Evolutionary conservation across 441 rosid genomes (phyloP).

Genomic region (Erodium texanum): DNA sequence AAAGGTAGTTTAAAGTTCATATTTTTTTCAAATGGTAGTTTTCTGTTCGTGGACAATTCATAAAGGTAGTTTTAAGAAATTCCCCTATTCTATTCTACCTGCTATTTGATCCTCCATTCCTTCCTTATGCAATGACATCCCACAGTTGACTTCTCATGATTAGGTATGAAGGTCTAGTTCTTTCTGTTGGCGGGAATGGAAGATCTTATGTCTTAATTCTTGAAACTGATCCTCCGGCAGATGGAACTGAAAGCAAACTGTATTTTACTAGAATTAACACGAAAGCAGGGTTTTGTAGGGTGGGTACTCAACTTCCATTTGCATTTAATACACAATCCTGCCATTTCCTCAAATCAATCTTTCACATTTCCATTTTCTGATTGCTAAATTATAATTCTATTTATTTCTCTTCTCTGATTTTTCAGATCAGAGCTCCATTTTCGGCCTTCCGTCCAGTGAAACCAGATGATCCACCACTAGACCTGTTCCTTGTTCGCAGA

Average conservation of each 20-base stretch:
- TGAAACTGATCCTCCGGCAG: constrained; percentile 91
- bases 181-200: constrained; percentile 95
- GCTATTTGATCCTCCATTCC: neutral
- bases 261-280: constrained; percentile 82
- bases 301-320: constrained; percentile 22
- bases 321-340: neutral
- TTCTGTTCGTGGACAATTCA: too few relatives aligned
- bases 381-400: too few relatives aligned
- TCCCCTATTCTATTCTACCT: neutral
- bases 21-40: too few relatives aligned
- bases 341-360: neutral
- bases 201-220: constrained; percentile 82
- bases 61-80: too few relatives aligned
- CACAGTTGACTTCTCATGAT: constrained; percentile 13
- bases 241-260: constrained; percentile 74
- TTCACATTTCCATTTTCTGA: neutral
- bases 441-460: constrained; percentile 89
- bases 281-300: constrained; percentile 90
- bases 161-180: constrained; percentile 84
- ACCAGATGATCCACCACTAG: constrained; percentile 90
- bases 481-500: constrained; percentile 88
- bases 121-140: constrained; percentile 1
- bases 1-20: too few relatives aligned
- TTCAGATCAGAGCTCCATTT: constrained; percentile 87
- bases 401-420: neutral